Evolutionary conservation across 352 stramenopile genomes (phyloP), one percentile per base, ranked within the genome.

Genomic region (Phytophthora aleatoria): DNA sequence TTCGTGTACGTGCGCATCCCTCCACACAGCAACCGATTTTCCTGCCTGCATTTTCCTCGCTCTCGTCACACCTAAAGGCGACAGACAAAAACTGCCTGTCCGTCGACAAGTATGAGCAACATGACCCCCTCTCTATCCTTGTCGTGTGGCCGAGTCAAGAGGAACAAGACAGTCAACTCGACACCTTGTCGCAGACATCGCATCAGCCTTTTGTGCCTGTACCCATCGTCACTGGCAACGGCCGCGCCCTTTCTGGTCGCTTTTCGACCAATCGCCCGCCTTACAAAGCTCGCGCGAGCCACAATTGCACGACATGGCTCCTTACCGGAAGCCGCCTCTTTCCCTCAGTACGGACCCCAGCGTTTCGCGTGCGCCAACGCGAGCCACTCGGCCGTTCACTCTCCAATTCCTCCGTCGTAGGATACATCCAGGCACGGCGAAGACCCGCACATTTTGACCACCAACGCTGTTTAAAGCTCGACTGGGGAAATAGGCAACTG

Each of bases 231-330:
- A 30, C 26, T n/a, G 8, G 31, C 53, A 61, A 53, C 54, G 26
- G 27, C 24, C 20, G 43, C 42, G 42, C 15, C 63, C 63, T 61
- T 66, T 71, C 63, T 69, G 54, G 36, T 1, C 30, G 31, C 16
- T 68, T 64, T 68, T 73, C 50, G 47, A 64, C 59, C 59, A 68
- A 73, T 64, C 48, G 47, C 16, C 6, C 16, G 44, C 43, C 42
- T 65, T 70, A 41, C 54, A 55, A 50, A 57, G 30, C 9, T 35
- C 50, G 15, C 35, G n/a, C 35, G 35, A 10, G 35, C 10, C 27
- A 68, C 64, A 73, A 73, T 54, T 73, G 64, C 48, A 69, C 64
- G 64, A 72, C 52, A n/a, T 2, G 24, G 57, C 44, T 57, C 38
- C 52, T 67, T 67, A 50, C 64, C 51, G 43, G 58, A 67, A 68